Base-by-base conservation (phyloP, 257 asterid species). In the Datura wrightii region DNA sequence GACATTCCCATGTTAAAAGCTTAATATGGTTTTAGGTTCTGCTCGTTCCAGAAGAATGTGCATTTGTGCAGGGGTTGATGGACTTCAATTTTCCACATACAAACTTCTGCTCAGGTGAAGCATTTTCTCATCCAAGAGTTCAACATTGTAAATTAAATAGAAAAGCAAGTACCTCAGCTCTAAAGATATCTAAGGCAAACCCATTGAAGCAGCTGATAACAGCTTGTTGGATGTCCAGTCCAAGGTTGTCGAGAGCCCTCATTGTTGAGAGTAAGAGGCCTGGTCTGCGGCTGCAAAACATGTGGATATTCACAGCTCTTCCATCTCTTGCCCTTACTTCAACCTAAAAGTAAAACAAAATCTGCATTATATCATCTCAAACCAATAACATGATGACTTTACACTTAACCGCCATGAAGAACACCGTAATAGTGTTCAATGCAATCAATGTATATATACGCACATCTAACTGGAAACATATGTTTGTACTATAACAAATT, bases 171-270 rank as follows among this genome's bases (percentile, higher is more conserved):
- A 94, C 98, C 98, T 95, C 97, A 16, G 97, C 97, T 31, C 97
- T 93, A 86, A 93, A 95, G 74, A 93, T 94, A 87, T 95, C 98
- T 89, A 95, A 78, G 44, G 98, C 97, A 79, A 95, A 95, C 15
- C 98, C 98, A 63, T 92, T 95, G 92, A 95, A 93, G 87, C 98
- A 95, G 91, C 98, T 95, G 86, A 95, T 93, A n/a, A 95, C 98
- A 54, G 98, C 98, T 87, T 95, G 98, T 85, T 95, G 98, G 82
- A 95, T 90, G 90, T 95, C 98, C 10, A 95, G 92, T 52, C 96
- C 98, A 39, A 95, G 97, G 90, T 86, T 90, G 89, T 95, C 98
- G 83, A 95, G 86, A 71, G 96, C 96, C 88, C 91, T 90, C 93
- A 95, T 90, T 84, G 98, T 92, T 83, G 98, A 95, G 66, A 92